Evolutionary conservation across 2,329 filamentous ascomycete species (phyloP).

Genomic region (Beauveria australis): DNA sequence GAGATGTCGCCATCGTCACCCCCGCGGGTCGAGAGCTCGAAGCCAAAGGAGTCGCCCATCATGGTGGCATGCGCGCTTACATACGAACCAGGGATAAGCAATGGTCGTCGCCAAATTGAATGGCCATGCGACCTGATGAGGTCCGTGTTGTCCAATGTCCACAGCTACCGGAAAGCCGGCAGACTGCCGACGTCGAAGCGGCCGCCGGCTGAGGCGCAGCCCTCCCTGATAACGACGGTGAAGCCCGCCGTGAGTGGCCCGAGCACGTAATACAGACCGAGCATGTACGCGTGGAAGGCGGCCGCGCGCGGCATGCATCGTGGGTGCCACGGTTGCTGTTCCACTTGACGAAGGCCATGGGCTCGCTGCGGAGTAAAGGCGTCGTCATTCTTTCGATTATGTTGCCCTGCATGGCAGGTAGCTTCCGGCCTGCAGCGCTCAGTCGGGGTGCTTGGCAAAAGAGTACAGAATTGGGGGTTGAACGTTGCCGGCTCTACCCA

Average conservation of each 20-base stretch:
- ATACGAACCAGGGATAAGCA: slow-evolving; percentile 49
- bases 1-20: slow-evolving; percentile 32
- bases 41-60: slow-evolving; percentile 59
- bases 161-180: slow-evolving; percentile 57
- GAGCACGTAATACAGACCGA: slow-evolving; percentile 55
- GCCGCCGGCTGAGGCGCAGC: slow-evolving; percentile 56
- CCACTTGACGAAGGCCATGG: slow-evolving; percentile 57
- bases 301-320: slow-evolving; percentile 45
- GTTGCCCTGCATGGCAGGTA: slow-evolving; percentile 54
- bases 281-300: slow-evolving; percentile 50
- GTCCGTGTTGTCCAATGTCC: slow-evolving; percentile 59
- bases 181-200: slow-evolving; percentile 56
- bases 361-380: slow-evolving; percentile 41
- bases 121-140: slow-evolving; percentile 50
- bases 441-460: slow-evolving; percentile 55
- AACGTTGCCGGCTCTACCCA: slow-evolving; percentile 65
- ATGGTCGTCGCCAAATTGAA: slow-evolving; percentile 56
- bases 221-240: slow-evolving; percentile 56
- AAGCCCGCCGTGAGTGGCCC: slow-evolving; percentile 50
- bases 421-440: slow-evolving; percentile 49
- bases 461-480: slow-evolving; percentile 49
- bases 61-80: slow-evolving; percentile 62
- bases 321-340: slow-evolving; percentile 59
- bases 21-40: slow-evolving; percentile 48
- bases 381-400: slow-evolving; percentile 47